Percentiles rank a stretch among this genome's conserved stretches.
phyloP scores from a whole-genome alignment of 805 yeast species.

The Komagataella pseudopastoris region DNA sequence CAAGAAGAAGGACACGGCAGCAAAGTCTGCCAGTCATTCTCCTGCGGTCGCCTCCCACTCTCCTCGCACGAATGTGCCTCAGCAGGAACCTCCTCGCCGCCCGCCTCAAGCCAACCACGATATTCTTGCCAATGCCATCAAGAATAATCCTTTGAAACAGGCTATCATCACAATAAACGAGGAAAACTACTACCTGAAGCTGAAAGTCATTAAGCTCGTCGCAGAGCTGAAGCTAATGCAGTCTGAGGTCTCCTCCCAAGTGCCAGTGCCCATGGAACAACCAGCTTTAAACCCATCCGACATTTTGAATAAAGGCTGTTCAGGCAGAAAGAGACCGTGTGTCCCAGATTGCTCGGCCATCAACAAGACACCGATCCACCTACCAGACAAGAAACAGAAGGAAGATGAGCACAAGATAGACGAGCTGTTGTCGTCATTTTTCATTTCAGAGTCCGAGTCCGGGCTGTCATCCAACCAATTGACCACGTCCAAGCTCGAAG shows the following conservation, averaged over 20 bases:
- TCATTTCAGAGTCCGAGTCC: not conserved
- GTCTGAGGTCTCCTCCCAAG: conserved; percentile 5
- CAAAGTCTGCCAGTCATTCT: not conserved
- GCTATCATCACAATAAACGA: conserved; percentile 28
- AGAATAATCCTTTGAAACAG: conserved; percentile 18
- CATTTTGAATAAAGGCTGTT: not conserved
- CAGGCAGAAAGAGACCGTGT: not conserved
- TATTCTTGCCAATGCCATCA: not conserved
- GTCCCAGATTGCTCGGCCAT: not conserved
- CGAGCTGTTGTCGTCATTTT: not conserved
- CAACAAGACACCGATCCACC: not conserved
- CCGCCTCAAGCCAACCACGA: not conserved
- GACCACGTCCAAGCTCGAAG: not conserved
- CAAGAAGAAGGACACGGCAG: conserved; percentile 19
- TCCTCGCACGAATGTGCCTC: not conserved
- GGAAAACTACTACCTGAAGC: conserved; percentile 28
- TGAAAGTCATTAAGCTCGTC: conserved; percentile 29
- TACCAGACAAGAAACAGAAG: not conserved
- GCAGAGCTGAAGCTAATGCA: conserved; percentile 25
- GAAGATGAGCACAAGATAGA: not conserved
- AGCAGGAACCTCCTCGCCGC: not conserved
- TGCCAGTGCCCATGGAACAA: not conserved
- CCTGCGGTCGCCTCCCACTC: not conserved
- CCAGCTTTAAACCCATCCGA: not conserved
- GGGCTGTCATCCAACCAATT: not conserved